Evolutionary conservation across 441 rosid genomes (phyloP).

Genomic region (Populus hybrid): DNA sequence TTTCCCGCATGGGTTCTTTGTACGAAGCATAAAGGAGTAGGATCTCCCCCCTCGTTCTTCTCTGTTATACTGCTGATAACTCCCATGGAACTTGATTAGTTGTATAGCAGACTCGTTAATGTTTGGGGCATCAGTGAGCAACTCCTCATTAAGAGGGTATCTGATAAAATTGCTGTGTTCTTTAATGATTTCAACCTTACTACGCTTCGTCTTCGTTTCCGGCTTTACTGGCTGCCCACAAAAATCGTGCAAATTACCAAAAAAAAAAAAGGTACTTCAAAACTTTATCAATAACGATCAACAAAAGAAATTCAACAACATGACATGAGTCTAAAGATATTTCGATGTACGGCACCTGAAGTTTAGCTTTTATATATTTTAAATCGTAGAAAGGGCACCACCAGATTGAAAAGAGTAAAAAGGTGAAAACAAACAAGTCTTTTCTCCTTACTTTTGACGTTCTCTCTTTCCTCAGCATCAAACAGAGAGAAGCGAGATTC

Average conservation of each 20-base stretch:
- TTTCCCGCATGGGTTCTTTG: too few species aligned
- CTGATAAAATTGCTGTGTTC: constrained; percentile 91
- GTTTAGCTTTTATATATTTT: not conserved
- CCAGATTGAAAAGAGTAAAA: not conserved
- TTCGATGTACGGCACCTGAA: not conserved
- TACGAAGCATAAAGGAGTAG: too few species aligned
- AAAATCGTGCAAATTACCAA: not conserved
- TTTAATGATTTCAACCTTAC: constrained; percentile 96
- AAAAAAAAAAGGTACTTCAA: not conserved
- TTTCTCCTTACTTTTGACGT: not conserved
- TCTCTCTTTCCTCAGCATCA: not conserved
- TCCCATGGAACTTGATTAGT: constrained; percentile 93
- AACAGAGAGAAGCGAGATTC: not conserved
- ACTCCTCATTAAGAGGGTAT: constrained; percentile 95
- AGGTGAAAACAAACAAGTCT: not conserved
- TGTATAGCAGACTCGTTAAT: constrained; percentile 84
- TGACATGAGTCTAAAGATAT: not conserved
- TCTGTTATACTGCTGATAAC: constrained; percentile 95
- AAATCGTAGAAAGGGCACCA: not conserved
- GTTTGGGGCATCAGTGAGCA: constrained; percentile 77
- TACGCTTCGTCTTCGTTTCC: constrained; percentile 66
- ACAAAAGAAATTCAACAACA: not conserved
- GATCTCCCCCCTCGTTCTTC: constrained; percentile 68
- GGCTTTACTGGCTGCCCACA: constrained; percentile 74
- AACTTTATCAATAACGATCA: too few species aligned